These are phyloP conservation scores for Pochonia chlamydosporia DNA, from an alignment of 2,329 filamentous ascomycete species.

Conservation along the genomic window DNA sequence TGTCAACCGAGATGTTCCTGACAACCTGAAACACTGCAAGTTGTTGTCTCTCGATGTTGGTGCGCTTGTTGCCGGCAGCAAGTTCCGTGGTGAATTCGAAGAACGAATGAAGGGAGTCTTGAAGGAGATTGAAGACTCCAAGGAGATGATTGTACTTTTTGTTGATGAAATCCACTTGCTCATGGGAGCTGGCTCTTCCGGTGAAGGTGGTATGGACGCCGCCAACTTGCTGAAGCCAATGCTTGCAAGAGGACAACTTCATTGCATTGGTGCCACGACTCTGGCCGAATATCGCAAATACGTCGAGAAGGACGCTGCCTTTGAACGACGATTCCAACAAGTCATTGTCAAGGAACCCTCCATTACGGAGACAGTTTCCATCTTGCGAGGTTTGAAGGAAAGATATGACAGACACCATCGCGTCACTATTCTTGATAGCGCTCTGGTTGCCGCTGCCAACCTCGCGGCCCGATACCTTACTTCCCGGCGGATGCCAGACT, in stretches of 20 bases:
- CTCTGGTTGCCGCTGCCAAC: conserved; percentile 85
- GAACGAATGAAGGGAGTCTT: conserved; percentile 98
- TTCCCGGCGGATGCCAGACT: conserved; percentile 84
- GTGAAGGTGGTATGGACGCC: conserved; percentile 97
- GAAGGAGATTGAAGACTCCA: conserved; percentile 91
- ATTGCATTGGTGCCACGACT: conserved; percentile 97
- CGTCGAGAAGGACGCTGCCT: conserved; percentile 96
- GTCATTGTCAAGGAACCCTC: conserved; percentile 93
- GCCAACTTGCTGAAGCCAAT: conserved; percentile 97
- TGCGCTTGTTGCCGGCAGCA: conserved; percentile 91
- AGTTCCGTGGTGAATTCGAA: conserved; percentile 97
- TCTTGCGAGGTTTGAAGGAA: conserved; percentile 96
- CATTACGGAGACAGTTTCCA: conserved; percentile 87
- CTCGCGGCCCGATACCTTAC: conserved; percentile 93
- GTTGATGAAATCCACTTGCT: conserved; percentile 98
- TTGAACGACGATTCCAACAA: conserved; percentile 97
- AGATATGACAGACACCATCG: conserved; percentile 98
- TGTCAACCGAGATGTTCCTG: conserved; percentile 92
- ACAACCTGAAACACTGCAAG: conserved; percentile 90
- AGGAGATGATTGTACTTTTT: conserved; percentile 95
- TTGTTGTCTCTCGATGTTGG: conserved; percentile 93
- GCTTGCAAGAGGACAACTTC: conserved; percentile 91
- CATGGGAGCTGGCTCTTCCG: conserved; percentile 92
- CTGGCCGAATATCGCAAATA: conserved; percentile 96
- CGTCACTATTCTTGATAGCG: conserved; percentile 91